Conservation (phyloP, 345 rosid genomes). For the Citrus inodora region DNA sequence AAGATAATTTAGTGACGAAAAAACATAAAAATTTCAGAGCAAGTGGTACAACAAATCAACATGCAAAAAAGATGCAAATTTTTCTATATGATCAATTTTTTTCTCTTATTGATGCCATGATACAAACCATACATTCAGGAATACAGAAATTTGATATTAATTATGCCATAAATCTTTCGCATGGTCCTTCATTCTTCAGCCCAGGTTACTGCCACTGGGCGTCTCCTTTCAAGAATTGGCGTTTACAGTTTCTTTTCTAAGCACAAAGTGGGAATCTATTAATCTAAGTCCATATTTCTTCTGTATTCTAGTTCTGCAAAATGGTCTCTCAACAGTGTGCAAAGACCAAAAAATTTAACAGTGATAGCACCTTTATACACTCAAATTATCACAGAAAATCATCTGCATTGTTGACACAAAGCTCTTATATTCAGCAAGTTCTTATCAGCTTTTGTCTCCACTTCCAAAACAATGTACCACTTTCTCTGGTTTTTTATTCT, state of each 20-base stretch:
- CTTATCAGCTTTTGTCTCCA: constrained; percentile 47
- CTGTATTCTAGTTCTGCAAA: neutral
- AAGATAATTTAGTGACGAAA: neutral
- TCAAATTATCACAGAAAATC: neutral
- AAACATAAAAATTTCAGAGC: neutral
- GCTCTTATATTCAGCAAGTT: constrained; percentile 33
- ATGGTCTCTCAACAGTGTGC: neutral
- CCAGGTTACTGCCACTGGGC: neutral
- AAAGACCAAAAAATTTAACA: neutral
- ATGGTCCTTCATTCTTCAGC: neutral
- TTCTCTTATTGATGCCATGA: neutral
- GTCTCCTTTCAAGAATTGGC: neutral
- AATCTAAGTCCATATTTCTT: neutral
- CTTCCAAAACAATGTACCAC: constrained; percentile 37
- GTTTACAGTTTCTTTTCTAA: neutral
- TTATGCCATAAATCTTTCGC: neutral
- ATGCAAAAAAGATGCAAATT: neutral
- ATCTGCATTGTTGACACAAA: neutral
- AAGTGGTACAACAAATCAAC: neutral
- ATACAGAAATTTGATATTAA: neutral
- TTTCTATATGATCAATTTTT: neutral
- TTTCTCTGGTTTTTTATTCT: constrained; percentile 38
- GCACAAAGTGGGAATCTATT: neutral
- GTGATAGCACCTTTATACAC: neutral
- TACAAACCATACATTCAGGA: neutral